Evolutionary conservation across 495 filamentous ascomycete species (phyloP).

Genomic region (Physcia stellaris): DNA sequence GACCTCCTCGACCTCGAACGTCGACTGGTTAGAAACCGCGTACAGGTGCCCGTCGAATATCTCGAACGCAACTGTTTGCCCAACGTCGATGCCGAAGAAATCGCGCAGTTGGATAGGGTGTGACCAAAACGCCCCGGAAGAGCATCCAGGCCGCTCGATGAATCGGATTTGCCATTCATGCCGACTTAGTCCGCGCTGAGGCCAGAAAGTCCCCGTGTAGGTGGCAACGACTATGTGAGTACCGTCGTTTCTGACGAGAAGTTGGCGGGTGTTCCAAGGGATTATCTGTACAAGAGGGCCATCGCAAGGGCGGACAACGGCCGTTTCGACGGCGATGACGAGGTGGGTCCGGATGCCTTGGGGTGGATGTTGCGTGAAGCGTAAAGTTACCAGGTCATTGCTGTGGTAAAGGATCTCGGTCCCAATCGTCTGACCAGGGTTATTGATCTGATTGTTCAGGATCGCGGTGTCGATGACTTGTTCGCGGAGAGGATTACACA

Average conservation of each 20-base stretch:
- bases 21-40: slow-evolving; percentile 51
- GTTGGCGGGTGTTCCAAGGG: slow-evolving; percentile 34
- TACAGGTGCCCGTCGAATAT: slow-evolving; percentile 59
- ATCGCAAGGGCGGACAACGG: slow-evolving; percentile 15
- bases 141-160: too few species aligned
- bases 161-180: slow-evolving; percentile 18
- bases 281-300: slow-evolving; percentile 25
- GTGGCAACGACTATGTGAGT: slow-evolving; percentile 56
- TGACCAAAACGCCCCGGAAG: too few species aligned
- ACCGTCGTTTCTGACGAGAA: slow-evolving; percentile 57
- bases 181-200: slow-evolving; percentile 42
- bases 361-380: slow-evolving; percentile 42
- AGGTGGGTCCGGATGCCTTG: slow-evolving; percentile 37
- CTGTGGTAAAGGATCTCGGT: slow-evolving; percentile 16
- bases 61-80: slow-evolving; percentile 57
- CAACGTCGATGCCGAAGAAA: slow-evolving; percentile 50
- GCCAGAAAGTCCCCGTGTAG: slow-evolving; percentile 34
- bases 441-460: slow-evolving; percentile 24
- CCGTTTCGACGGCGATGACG: slow-evolving; percentile 24
- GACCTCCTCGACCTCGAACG: slow-evolving; percentile 48
- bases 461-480: slow-evolving; percentile 42
- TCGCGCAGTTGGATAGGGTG: slow-evolving; percentile 36
- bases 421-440: slow-evolving; percentile 14
- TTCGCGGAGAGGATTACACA: slow-evolving; percentile 35
- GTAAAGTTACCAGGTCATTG: slow-evolving; percentile 37